These are phyloP conservation scores for Lunasporangiospora selenospora DNA, from an alignment of 192 early-diverging fungal genomes.

Conservation along the genomic window DNA sequence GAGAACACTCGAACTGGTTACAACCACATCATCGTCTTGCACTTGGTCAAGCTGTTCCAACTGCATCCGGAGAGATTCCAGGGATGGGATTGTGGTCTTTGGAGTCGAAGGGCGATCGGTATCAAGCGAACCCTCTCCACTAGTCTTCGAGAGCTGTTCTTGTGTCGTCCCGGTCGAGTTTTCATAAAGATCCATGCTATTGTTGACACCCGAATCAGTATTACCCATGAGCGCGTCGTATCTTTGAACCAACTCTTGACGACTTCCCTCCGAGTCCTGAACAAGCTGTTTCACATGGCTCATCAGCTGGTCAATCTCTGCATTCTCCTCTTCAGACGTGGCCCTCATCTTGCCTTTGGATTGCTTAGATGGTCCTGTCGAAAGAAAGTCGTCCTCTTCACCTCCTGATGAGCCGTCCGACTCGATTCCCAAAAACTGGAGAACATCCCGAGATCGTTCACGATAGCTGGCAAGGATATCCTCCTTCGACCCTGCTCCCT, in stretches of 20 bases:
- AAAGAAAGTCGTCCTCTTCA: conserved; percentile 9
- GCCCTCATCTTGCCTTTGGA: conserved; percentile 27
- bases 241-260: background rate
- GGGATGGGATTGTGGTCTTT: background rate
- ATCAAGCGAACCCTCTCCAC: background rate
- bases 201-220: too few relatives aligned
- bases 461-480: background rate
- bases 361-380: background rate
- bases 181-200: background rate
- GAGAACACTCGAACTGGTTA: background rate
- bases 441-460: conserved; percentile 13
- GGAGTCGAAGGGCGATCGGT: background rate
- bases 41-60: background rate
- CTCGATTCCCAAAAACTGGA: conserved; percentile 34
- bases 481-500: background rate
- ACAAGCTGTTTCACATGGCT: conserved; percentile 39
- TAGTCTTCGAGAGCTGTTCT: background rate
- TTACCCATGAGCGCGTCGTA: too few relatives aligned
- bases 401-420: conserved; percentile 16
- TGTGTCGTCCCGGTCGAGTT: too few relatives aligned
- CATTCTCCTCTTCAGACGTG: background rate
- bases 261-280: conserved; percentile 17
- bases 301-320: conserved; percentile 23
- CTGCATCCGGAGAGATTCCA: conserved; percentile 24
- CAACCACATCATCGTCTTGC: background rate